These are phyloP conservation scores for Metschnikowia peoriensis DNA, from an alignment of 805 yeast species.

Conservation along the genomic window DNA sequence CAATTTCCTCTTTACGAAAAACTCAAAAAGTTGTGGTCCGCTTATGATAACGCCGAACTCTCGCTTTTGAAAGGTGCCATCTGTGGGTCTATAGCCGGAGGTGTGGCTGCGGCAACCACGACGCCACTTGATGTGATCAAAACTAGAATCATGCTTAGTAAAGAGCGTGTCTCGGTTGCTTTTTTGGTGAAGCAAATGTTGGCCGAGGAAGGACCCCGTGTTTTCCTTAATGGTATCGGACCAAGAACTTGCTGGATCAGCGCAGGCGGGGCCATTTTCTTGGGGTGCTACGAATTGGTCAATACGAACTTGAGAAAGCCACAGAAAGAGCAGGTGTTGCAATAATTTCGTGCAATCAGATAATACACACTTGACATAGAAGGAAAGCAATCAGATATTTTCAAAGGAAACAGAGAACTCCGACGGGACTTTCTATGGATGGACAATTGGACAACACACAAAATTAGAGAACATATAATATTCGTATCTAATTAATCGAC, in stretches of 20 bases:
- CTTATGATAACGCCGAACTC: slow-evolving; percentile 37
- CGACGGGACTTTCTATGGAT: neutral
- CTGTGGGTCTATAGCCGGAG: slow-evolving; percentile 83
- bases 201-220: slow-evolving; percentile 70
- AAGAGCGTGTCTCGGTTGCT: slow-evolving; percentile 45
- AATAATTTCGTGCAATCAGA: neutral
- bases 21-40: slow-evolving; percentile 62
- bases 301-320: slow-evolving; percentile 26
- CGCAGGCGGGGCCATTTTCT: slow-evolving; percentile 96
- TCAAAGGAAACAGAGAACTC: too few species aligned
- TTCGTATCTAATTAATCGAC: too few species aligned
- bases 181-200: slow-evolving; percentile 51
- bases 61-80: slow-evolving; percentile 76
- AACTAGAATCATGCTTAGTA: slow-evolving; percentile 80
- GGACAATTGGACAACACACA: too few species aligned
- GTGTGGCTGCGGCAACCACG: slow-evolving; percentile 75
- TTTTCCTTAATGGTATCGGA: slow-evolving; percentile 82
- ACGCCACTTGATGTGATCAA: slow-evolving; percentile 80
- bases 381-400: too few species aligned
- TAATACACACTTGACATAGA: too few species aligned
- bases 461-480: too few species aligned
- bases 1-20: slow-evolving; percentile 93
- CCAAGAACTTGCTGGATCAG: slow-evolving; percentile 98
- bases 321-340: neutral
- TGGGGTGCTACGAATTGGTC: slow-evolving; percentile 87